Evolutionary conservation across 768 basidiomycete genomes (phyloP).

Genomic region (Amanita thiersii): DNA sequence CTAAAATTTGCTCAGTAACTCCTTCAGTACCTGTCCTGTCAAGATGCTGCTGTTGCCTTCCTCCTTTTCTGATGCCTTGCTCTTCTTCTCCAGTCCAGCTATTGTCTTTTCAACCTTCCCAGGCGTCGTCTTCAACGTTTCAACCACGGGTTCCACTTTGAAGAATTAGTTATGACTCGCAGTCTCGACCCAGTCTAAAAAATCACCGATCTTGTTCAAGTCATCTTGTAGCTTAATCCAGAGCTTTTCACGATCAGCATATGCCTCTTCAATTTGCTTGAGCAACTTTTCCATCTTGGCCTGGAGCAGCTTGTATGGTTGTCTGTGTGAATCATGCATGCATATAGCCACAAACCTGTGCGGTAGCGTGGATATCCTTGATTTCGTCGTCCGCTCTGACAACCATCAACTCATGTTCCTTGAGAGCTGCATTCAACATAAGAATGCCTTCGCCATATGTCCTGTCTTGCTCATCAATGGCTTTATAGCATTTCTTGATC

Average conservation of each 20-base stretch:
- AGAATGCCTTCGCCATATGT: conserved; percentile 35
- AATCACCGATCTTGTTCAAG: conserved; percentile 40
- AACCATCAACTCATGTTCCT: conserved; percentile 37
- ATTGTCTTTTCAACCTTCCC: conserved; percentile 44
- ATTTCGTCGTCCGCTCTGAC: conserved; percentile 37
- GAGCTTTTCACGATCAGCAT: conserved; percentile 37
- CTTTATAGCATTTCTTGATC: conserved; percentile 30
- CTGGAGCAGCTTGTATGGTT: conserved; percentile 21
- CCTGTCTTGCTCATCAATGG: conserved; percentile 28
- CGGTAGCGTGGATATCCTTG: conserved; percentile 25
- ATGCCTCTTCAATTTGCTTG: conserved; percentile 39
- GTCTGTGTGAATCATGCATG: conserved; percentile 3
- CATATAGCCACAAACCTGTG: conserved; percentile 20
- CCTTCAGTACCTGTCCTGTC: conserved; percentile 1
- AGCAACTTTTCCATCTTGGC: conserved; percentile 31
- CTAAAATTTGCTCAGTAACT: conserved; percentile 3
- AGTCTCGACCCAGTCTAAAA: conserved; percentile 7
- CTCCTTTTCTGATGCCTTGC: conserved; percentile 32
- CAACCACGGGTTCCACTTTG: conserved; percentile 36
- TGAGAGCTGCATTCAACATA: conserved; percentile 47
- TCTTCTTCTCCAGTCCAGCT: conserved; percentile 43
- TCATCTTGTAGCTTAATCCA: conserved; percentile 39
- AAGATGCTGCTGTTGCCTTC: conserved; percentile 10
- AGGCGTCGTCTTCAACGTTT: conserved; percentile 36
- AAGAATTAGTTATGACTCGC: conserved; percentile 8